These are phyloP conservation scores for Cryptosporidium parvum DNA, from an alignment of 169 alveolate genomes.

Conservation along the genomic window DNA sequence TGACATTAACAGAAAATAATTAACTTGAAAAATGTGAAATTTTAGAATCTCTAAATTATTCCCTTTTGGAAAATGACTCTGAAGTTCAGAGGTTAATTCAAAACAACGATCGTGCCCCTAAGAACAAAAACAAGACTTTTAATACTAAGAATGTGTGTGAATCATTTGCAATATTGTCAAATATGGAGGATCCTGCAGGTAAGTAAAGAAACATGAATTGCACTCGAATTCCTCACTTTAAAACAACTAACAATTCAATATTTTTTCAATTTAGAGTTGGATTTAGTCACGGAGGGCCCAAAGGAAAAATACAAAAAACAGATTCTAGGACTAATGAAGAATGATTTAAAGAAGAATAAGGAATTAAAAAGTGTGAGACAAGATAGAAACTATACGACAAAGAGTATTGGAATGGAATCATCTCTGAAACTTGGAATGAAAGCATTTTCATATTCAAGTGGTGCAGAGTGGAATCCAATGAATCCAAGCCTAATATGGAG, in stretches of 20 bases:
- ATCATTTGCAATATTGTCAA: conserved; percentile 39
- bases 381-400: neutral
- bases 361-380: neutral
- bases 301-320: conserved; percentile 41
- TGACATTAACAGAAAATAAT: neutral
- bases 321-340: conserved; percentile 21
- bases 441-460: conserved; percentile 42
- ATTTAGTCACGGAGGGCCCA: conserved; percentile 15
- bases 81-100: neutral
- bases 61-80: conserved; percentile 49
- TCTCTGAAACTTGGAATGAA: conserved; percentile 24
- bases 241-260: neutral
- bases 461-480: conserved; percentile 66
- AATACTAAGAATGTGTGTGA: conserved; percentile 42
- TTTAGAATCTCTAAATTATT: conserved; percentile 62
- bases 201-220: neutral
- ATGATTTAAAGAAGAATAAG: neutral
- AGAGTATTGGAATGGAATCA: conserved; percentile 49
- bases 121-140: neutral
- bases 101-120: neutral
- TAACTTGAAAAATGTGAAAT: conserved; percentile 15
- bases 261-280: conserved; percentile 12
- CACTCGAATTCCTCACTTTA: neutral
- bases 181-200: conserved; percentile 73
- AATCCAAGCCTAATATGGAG: conserved; percentile 64